Evolutionary conservation across 2,329 filamentous ascomycete genomes (phyloP).

Genomic region (Curvularia lunata): DNA sequence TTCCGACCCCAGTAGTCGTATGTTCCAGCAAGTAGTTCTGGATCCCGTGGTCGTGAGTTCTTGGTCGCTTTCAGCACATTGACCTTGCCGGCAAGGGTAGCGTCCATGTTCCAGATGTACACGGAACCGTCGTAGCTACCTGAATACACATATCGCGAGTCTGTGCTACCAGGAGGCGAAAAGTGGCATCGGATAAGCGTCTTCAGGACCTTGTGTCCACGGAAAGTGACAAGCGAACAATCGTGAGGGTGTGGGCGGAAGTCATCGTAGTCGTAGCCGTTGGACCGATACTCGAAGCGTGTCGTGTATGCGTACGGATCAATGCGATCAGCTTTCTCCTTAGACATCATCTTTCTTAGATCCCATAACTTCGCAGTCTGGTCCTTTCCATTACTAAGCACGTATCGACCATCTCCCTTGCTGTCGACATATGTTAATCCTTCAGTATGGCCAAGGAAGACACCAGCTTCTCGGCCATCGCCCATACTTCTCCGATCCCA

Average conservation of each 20-base stretch:
- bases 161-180: constrained; percentile 82
- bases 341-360: constrained; percentile 83
- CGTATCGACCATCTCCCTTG: constrained; percentile 87
- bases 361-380: constrained; percentile 99
- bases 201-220: constrained; percentile 84
- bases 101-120: constrained; percentile 92
- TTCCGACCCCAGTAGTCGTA: constrained; percentile 65
- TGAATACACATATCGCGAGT: constrained; percentile 91
- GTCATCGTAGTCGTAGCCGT: constrained; percentile 67
- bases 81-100: constrained; percentile 77
- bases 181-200: constrained; percentile 97
- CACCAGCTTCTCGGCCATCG: constrained; percentile 66
- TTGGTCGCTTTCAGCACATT: constrained; percentile 76
- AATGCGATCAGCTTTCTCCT: constrained; percentile 65
- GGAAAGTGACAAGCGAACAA: constrained; percentile 91
- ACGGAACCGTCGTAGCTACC: constrained; percentile 90
- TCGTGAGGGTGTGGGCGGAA: constrained; percentile 81
- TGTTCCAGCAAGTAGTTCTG: constrained; percentile 60
- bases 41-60: constrained; percentile 63
- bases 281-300: constrained; percentile 77
- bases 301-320: constrained; percentile 64
- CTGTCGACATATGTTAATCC: constrained; percentile 73
- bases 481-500: constrained; percentile 84
- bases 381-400: constrained; percentile 93
- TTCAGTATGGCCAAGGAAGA: constrained; percentile 70